Conservation (phyloP, 352 stramenopile species). For the Phytopythium montanum region DNA sequence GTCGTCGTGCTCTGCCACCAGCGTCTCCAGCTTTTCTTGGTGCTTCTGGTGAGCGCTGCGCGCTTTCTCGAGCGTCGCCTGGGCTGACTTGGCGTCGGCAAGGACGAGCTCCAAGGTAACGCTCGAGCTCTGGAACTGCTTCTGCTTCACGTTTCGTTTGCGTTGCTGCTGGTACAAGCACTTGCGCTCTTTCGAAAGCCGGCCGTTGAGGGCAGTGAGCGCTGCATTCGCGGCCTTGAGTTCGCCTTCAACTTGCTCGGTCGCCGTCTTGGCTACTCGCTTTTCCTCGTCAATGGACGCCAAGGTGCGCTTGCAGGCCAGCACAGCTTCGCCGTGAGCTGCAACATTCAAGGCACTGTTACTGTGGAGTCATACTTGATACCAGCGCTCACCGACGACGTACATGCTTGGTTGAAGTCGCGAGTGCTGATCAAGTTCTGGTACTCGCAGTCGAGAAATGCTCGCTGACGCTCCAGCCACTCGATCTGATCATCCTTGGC, state of each 20-base stretch:
- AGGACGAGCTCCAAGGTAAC: background rate
- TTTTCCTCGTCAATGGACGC: constrained; percentile 7
- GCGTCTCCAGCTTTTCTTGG: constrained; percentile 1
- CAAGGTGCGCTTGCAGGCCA: constrained; percentile 17
- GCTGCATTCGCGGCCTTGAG: constrained; percentile 17
- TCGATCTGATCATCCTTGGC: constrained; percentile 33
- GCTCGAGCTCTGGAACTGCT: background rate
- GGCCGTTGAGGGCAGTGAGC: constrained; percentile 2
- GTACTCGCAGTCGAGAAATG: constrained; percentile 25
- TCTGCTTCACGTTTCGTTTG: background rate
- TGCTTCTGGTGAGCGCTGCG: background rate
- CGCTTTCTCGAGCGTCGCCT: background rate
- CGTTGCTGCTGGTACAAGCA: background rate
- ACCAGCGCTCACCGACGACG: background rate
- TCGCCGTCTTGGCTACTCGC: background rate
- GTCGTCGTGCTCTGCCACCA: background rate
- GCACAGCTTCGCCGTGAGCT: constrained; percentile 15
- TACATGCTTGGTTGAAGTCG: constrained; percentile 24
- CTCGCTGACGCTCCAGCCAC: constrained; percentile 37
- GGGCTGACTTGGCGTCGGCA: background rate
- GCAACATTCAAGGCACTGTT: background rate
- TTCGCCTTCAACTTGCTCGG: constrained; percentile 11
- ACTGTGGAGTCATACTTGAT: background rate
- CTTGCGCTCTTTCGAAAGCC: constrained; percentile 1
- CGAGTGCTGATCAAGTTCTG: constrained; percentile 16